Conservation (phyloP, 2,329 filamentous ascomycete genomes). For the Elsinoe arachidis region DNA sequence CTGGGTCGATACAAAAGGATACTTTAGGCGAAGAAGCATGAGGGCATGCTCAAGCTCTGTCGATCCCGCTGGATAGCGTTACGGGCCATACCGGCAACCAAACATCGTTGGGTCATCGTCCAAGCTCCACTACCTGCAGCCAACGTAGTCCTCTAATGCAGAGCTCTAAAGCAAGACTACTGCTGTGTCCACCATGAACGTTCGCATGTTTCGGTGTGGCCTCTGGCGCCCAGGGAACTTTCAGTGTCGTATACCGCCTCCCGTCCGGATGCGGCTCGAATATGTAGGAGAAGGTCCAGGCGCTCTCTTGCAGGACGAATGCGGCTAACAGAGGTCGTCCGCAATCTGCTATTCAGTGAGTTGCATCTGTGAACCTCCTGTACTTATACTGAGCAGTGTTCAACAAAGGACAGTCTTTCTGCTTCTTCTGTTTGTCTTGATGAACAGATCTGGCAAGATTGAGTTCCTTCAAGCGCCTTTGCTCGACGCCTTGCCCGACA, state of each 20-base stretch:
- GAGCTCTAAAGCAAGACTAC: not conserved
- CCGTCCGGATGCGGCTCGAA: conserved; percentile 10
- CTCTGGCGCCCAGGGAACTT: conserved; percentile 9
- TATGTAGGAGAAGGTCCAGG: conserved; percentile 3
- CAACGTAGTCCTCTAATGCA: not conserved
- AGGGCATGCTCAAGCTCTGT: not conserved
- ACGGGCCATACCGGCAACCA: conserved; percentile 5
- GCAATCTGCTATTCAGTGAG: not conserved
- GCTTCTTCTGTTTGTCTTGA: not conserved
- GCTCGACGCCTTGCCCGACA: not conserved
- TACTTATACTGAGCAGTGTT: conserved; percentile 4
- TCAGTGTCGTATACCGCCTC: conserved; percentile 11
- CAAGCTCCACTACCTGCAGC: conserved; percentile 8
- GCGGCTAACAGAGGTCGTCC: conserved; percentile 2
- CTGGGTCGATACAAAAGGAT: not conserved
- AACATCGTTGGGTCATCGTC: conserved; percentile 3
- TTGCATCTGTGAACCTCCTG: not conserved
- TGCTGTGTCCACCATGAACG: conserved; percentile 1
- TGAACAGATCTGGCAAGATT: not conserved
- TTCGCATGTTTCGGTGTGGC: conserved; percentile 7
- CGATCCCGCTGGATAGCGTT: not conserved
- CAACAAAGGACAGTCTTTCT: conserved; percentile 7
- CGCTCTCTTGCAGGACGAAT: conserved; percentile 7
- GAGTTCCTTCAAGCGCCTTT: conserved; percentile 5
- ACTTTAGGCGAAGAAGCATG: not conserved